phyloP scores from a whole-genome alignment of 2,329 filamentous ascomycete genomes.

The Aspergillus novoparasiticus region DNA sequence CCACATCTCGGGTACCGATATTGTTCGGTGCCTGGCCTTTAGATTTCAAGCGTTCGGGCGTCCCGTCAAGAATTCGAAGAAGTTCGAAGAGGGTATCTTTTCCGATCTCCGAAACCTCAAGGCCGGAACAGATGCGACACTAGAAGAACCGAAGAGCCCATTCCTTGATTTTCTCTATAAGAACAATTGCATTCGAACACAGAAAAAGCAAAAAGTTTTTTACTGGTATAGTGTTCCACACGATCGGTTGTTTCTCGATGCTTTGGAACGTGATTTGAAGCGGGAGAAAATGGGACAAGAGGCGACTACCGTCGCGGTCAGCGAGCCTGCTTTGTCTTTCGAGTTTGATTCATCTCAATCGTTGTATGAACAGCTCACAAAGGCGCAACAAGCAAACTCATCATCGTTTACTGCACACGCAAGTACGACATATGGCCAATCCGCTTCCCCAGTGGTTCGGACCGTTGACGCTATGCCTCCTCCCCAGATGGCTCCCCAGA shows the following conservation, averaged over 20 bases:
- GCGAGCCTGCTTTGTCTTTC: conserved; percentile 95
- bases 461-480: conserved; percentile 90
- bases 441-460: conserved; percentile 85
- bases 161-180: conserved; percentile 99
- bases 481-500: conserved; percentile 78
- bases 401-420: conserved; percentile 89
- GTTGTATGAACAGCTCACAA: conserved; percentile 98
- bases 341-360: conserved; percentile 99
- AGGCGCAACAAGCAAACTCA: conserved; percentile 97
- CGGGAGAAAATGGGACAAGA: conserved; percentile 99
- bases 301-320: conserved; percentile 93
- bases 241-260: conserved; percentile 95
- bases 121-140: conserved; percentile 94
- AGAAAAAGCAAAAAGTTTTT: conserved; percentile 99
- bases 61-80: conserved; percentile 99
- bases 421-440: conserved; percentile 66
- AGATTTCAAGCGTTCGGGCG: conserved; percentile 98
- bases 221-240: conserved; percentile 99
- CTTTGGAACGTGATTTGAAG: conserved; percentile 95
- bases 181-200: conserved; percentile 99
- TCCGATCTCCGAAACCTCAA: conserved; percentile 98
- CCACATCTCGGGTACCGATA: conserved; percentile 98
- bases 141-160: conserved; percentile 97
- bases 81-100: conserved; percentile 99
- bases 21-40: conserved; percentile 96